Evolutionary conservation across 805 yeast species (phyloP).

Genomic region (Starmerella roubikii): DNA sequence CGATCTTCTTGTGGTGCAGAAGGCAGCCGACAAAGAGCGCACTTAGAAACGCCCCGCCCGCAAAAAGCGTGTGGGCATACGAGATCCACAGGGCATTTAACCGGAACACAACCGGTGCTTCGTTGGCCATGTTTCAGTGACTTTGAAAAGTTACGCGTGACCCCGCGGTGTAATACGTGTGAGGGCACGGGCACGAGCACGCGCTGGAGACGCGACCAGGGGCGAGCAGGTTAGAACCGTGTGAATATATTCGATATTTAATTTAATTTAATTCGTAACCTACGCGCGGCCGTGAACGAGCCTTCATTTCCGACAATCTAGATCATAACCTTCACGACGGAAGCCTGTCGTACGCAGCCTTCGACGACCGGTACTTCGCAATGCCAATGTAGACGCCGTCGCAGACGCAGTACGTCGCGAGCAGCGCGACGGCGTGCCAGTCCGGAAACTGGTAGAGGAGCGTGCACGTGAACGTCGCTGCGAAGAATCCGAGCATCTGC

Average conservation of each 20-base stretch:
- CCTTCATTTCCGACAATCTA: no score
- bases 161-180: no score
- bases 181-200: no score
- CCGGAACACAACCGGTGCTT: constrained; percentile 11
- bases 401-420: constrained; percentile 1
- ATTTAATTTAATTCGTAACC: no score
- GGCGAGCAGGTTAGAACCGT: no score
- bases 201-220: no score
- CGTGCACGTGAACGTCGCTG: constrained; percentile 8
- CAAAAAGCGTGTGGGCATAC: constrained; percentile 56
- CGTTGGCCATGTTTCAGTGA: background rate
- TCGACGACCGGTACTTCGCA: background rate
- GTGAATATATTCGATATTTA: no score
- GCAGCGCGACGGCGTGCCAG: constrained; percentile 12
- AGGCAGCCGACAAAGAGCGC: constrained; percentile 64
- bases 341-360: background rate
- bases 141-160: no score
- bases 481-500: constrained; percentile 18
- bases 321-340: no score
- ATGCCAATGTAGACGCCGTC: constrained; percentile 1
- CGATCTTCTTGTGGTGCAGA: constrained; percentile 79
- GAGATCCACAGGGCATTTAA: constrained; percentile 47
- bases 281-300: no score
- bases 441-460: constrained; percentile 16
- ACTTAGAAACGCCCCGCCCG: constrained; percentile 57